Evolutionary conservation across 1,284 basidiomycete species (phyloP).

Genomic region (Papiliotrema nemorosa): DNA sequence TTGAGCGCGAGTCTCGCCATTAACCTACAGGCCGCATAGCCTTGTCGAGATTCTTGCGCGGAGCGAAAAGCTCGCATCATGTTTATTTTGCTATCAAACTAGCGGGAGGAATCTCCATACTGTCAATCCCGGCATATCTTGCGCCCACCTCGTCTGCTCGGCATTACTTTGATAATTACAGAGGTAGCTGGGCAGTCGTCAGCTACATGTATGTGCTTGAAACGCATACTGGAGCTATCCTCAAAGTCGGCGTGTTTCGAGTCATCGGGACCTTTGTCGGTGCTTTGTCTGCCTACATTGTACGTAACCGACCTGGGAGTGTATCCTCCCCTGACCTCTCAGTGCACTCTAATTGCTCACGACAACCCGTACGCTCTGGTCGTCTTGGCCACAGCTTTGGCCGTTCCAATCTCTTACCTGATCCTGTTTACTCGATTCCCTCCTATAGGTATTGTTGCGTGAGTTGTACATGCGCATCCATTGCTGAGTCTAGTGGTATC

Average conservation of each 20-base stretch:
- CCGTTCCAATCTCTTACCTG: constrained; percentile 47
- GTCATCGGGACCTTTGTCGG: constrained; percentile 51
- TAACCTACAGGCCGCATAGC: constrained; percentile 27
- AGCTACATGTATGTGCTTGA: constrained; percentile 53
- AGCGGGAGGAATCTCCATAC: constrained; percentile 47
- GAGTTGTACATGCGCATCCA: constrained; percentile 10
- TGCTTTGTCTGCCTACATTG: constrained; percentile 46
- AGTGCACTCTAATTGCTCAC: constrained; percentile 46
- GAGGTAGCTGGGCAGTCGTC: constrained; percentile 50
- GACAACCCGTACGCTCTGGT: constrained; percentile 50
- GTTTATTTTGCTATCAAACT: constrained; percentile 51
- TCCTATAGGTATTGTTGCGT: constrained; percentile 48
- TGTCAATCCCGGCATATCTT: constrained; percentile 50
- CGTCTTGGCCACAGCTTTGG: constrained; percentile 42
- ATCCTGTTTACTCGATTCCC: constrained; percentile 38
- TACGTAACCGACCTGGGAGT: constrained; percentile 18
- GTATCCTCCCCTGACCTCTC: not conserved
- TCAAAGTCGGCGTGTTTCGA: constrained; percentile 50
- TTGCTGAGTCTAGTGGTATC: constrained; percentile 33
- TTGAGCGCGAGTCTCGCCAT: not conserved
- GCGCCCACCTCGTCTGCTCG: constrained; percentile 31
- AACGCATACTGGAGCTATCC: constrained; percentile 51
- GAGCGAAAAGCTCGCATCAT: constrained; percentile 48
- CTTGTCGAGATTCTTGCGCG: constrained; percentile 32
- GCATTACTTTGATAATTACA: constrained; percentile 43